phyloP scores from a whole-genome alignment of 495 filamentous ascomycete species.

The Aspergillus heteromorphus region DNA sequence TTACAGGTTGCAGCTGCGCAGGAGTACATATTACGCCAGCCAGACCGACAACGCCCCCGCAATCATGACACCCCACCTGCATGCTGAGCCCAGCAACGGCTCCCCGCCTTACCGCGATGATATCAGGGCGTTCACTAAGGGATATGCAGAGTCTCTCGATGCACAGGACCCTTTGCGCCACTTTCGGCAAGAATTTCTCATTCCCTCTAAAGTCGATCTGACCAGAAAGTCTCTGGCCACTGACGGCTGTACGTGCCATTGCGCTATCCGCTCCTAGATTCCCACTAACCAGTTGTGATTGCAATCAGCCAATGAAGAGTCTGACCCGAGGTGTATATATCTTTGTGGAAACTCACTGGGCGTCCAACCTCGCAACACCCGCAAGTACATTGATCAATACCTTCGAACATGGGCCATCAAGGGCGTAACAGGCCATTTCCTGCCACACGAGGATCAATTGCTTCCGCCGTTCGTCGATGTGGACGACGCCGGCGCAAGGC shows the following conservation, averaged over 20 bases:
- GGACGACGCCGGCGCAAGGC: slow-evolving; percentile 63
- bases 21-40: neutral
- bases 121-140: slow-evolving; percentile 35
- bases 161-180: slow-evolving; percentile 59
- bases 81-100: slow-evolving; percentile 24
- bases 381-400: slow-evolving; percentile 67
- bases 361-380: slow-evolving; percentile 72
- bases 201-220: slow-evolving; percentile 75
- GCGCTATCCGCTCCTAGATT: neutral
- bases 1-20: no score
- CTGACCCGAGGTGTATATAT: slow-evolving; percentile 60
- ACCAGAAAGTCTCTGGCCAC: slow-evolving; percentile 55
- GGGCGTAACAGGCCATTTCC: slow-evolving; percentile 92
- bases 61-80: slow-evolving; percentile 27
- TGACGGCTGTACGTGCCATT: slow-evolving; percentile 27
- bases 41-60: neutral
- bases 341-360: slow-evolving; percentile 97
- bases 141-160: slow-evolving; percentile 64
- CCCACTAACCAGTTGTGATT: slow-evolving; percentile 1
- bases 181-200: slow-evolving; percentile 73
- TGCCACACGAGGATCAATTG: slow-evolving; percentile 66
- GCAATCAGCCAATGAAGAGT: slow-evolving; percentile 28
- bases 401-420: slow-evolving; percentile 85
- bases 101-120: slow-evolving; percentile 37
- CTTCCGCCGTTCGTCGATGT: slow-evolving; percentile 77